Percentiles rank a stretch among this genome's conserved stretches.
These are phyloP conservation scores for Dryas octopetala DNA, from an alignment of 306 rosid genomes.

Conservation along the genomic window DNA sequence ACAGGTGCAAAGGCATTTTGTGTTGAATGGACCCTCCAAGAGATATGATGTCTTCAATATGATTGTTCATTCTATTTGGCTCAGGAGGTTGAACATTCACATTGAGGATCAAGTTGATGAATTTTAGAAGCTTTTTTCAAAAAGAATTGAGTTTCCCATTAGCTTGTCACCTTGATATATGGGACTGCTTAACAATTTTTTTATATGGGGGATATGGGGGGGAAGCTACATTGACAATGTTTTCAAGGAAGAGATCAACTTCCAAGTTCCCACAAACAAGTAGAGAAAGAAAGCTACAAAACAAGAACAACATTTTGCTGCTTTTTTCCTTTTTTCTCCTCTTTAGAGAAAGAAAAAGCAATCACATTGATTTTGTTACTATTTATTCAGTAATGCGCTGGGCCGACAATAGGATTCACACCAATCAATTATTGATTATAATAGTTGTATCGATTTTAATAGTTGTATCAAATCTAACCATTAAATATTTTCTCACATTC, in stretches of 20 bases:
- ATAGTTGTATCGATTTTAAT: too few relatives aligned
- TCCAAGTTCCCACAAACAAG: neutral
- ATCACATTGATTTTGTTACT: too few relatives aligned
- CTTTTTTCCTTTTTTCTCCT: neutral
- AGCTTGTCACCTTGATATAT: too few relatives aligned
- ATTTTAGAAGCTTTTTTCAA: neutral
- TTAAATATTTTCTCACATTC: too few relatives aligned
- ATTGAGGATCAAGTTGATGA: slow-evolving; percentile 13
- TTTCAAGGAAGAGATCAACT: neutral
- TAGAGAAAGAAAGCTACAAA: neutral
- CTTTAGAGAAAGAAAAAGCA: too few relatives aligned
- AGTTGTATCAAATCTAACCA: too few relatives aligned
- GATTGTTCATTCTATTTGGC: slow-evolving; percentile 51
- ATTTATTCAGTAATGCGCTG: too few relatives aligned
- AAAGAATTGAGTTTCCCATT: neutral
- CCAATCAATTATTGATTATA: too few relatives aligned
- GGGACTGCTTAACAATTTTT: too few relatives aligned
- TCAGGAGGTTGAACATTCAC: slow-evolving; percentile 38
- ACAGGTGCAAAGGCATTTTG: slow-evolving; percentile 39
- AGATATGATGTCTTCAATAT: slow-evolving; percentile 46
- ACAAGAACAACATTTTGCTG: neutral
- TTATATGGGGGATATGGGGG: too few relatives aligned
- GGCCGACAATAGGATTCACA: too few relatives aligned
- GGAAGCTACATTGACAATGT: neutral
- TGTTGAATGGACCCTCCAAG: slow-evolving; percentile 35